Evolutionary conservation across 768 basidiomycete genomes (phyloP), one percentile per base, ranked within the genome.

Genomic region (Tulasnella sp.): DNA sequence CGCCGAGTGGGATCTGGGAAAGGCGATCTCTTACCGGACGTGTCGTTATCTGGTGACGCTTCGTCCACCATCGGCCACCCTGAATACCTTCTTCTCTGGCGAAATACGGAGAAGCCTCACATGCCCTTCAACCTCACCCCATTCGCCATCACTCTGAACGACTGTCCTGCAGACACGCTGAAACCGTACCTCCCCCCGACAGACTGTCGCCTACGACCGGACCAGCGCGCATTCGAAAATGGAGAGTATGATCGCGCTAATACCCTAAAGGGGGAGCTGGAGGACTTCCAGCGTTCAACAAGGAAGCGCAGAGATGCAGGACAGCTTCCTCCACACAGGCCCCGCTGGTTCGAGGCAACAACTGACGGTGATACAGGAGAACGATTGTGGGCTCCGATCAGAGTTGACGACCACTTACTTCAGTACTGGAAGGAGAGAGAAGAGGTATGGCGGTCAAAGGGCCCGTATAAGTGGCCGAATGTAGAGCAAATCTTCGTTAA

Each of bases 71-170:
- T 73, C 22, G 66, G 72, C 51, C 70, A 79, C 43, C 79, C 80
- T 12, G 85, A 90, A 66, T 88, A 87, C 70, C 78, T 92, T 60
- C 76, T 94, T 0, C 78, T 97, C 2, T 98, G 93, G 93, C 78
- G 88, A 61, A 98, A 97, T 71, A 90, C 90, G 21, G 81, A 82
- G 58, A 96, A 96, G 67, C 73, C 75, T 1, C 77, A 76, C 0
- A 82, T 85, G 10, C 94, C 93, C 0, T 98, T 97, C 76, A 96
- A 96, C 70, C 79, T 98, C 21, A 94, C 93, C 0, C 93, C 92
- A 0, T 98, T 85, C 68, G 92, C 94, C 1, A 81, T 96, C 62
- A 90, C 91, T 0, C 74, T 96, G 61, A 98, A 98, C 67, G 83
- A 94, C 67, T 87, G 87, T 60, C 90, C 91, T 0, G 71, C 74